Evolutionary conservation across 2,329 filamentous ascomycete species (phyloP), one percentile per base, ranked within the genome.

Genomic region (Apiospora kogelbergensis): DNA sequence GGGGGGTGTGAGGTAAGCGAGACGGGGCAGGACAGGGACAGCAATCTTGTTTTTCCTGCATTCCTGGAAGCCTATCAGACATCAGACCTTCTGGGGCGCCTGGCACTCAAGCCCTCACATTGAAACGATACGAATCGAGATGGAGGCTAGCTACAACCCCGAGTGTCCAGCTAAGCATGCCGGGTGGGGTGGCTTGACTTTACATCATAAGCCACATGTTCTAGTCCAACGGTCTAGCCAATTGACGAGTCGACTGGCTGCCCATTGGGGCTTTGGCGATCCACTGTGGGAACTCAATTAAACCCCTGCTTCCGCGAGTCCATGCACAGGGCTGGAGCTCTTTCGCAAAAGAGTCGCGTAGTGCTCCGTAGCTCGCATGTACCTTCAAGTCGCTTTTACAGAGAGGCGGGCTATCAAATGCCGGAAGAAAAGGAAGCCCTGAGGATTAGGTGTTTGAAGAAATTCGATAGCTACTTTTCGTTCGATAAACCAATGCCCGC

Each of bases 111-210:
- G 1, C 30, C 13, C 5, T 2, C 15, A 26, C 26, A 37, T 42
- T 41, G 13, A 15, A 40, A 15, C 17, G 40, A 42, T 60, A 37
- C 30, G 30, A 60, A 60, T 60, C 53, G 53, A 60, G 53, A 60
- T 60, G 53, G 53, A 60, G 53, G 53, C 53, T 60, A 60, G 53
- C 53, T 60, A 30, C 53, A 60, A 60, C 53, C 53, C 53, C 53
- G 22, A 60, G 53, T 60, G 53, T 60, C 53, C 53, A 60, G 30
- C 53, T 60, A 60, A 60, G 53, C 26, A n/a, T 22, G 46, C 22
- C 11, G 24, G 53, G 42, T 60, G 53, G 53, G 53, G 53, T 60
- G 53, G 53, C 53, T 60, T 60, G 53, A 60, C 53, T 22, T 60
- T 60, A 37, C 53, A 60, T 60, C 53, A 60, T 60, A 37, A 60